Base-by-base conservation (phyloP, 176 grass and related monocot species). In the Phyllostachys edulis region DNA sequence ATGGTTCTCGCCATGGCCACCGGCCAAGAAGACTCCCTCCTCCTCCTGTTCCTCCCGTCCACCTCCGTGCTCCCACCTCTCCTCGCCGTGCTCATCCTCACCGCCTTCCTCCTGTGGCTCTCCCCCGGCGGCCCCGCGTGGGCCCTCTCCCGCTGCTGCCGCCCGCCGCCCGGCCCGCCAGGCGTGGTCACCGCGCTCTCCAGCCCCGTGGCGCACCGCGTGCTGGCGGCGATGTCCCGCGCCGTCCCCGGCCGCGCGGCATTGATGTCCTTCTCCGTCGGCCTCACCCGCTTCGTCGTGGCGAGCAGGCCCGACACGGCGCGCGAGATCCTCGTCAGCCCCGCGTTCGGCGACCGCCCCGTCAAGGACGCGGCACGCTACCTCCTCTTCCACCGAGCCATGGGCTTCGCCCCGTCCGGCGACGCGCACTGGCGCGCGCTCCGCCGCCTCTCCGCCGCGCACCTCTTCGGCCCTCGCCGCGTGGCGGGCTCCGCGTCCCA, bases 301-400 rank as follows among this genome's bases (percentile, higher is more conserved):
- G 89, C 92, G 27, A 94, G 92, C 74, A 61, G 69, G 37, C 90
- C 91, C 0, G 85, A 95, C 76, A 94, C 92, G 10, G 92, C 95
- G 10, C 84, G 85, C 21, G 95, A 98, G 82, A 88, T 98, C 69
- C 87, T 98, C 20, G 41, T 69, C 66, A 88, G 80, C 84, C 84
- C 85, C 5, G 88, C 91, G 66, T 97, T 98, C 67, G 90, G 89
- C 20, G 89, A 98, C 63, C 86, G 92, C 56, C 92, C 95, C 0
- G 54, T 98, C 39, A 98, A 95, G 75, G 95, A 95, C 77, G 86
- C 91, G 13, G 92, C 92, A 0, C 88, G 88, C 0, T 71, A 85
- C 60, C 91, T 98, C 15, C 89, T 98, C 4, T 98, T 98, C 85
- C 89, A 98, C 87, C 90, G 92, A 11, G 90, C 95, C 62, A 98